Conservation (phyloP, 305 asterid genomes). For the Fraxinus floribunda region DNA sequence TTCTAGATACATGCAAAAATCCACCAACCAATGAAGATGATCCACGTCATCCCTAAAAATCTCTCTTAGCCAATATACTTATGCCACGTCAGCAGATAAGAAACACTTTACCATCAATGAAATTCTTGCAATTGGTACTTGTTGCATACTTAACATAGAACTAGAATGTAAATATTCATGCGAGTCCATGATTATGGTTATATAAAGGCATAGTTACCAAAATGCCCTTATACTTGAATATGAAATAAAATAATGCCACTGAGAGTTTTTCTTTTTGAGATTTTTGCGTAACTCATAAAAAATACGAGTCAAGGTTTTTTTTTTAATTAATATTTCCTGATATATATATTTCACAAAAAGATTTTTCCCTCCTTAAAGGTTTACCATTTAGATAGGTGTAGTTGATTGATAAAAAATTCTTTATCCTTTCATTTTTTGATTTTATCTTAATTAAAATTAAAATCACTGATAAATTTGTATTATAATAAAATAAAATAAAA, state of each 20-base stretch:
- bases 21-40: conserved; percentile 36
- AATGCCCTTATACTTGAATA: neutral
- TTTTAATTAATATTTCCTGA: neutral
- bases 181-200: conserved; percentile 24
- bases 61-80: neutral
- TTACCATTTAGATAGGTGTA: too few relatives aligned
- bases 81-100: conserved; percentile 35
- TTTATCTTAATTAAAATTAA: too few relatives aligned
- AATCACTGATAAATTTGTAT: too few relatives aligned
- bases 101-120: conserved; percentile 24
- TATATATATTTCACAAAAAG: neutral
- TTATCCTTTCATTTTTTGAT: too few relatives aligned
- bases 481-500: neutral
- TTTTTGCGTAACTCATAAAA: neutral
- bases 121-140: conserved; percentile 27
- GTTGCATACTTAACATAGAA: conserved; percentile 7
- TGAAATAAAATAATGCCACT: neutral
- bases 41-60: conserved; percentile 34
- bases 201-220: conserved; percentile 10
- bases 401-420: too few relatives aligned
- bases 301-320: neutral
- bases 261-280: neutral
- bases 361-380: neutral
- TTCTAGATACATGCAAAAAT: conserved; percentile 40
- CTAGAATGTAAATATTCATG: conserved; percentile 9